Evolutionary conservation across 2,329 filamentous ascomycete species (phyloP), one percentile per base, ranked within the genome.

Genomic region (Diaporthe sp.): DNA sequence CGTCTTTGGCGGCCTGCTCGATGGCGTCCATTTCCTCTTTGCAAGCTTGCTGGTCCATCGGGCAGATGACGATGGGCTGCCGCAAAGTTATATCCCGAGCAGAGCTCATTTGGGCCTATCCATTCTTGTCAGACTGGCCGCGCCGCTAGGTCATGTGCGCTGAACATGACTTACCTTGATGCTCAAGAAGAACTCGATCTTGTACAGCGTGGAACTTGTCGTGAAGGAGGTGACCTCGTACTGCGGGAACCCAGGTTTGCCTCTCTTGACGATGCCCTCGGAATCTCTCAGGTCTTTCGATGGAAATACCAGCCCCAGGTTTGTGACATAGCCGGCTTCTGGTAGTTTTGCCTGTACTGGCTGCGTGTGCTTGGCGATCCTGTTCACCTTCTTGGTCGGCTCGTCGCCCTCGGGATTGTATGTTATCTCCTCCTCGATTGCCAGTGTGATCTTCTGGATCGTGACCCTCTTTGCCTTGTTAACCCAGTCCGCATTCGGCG

Each of bases 21-120:
- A 99, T 98, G 51, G 96, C 96, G 81, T 98, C 96, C 95, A 99
- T 98, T 86, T 98, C 97, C 82, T 98, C 96, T 84, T 98, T 98
- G 86, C 97, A 99, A 22, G 94, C 94, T 79, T 97, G 95, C 81
- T 98, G 95, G 82, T 99, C 97, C 77, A 98, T 92, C 0, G 97
- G 96, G 81, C 96, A 98, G 71, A 98, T 97, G 47, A 98, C 95
- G 75, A 99, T 98, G 7, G 95, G 95, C 84, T 98, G 95, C 72
- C 96, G 92, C 58, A 98, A 89, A 42, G 92, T 89, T 73, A 99
- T 98, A 83, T 99, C 96, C 84, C 94, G 92, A 34, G 96, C 95
- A 61, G 94, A 94, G 71, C 94, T 95, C 84, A 98, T 89, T 85
- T 96, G 93, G 53, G 96, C 96, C 96, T 98, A 79, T 12, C 39